These are phyloP conservation scores for Phytopythium kandeliae DNA, from an alignment of 352 stramenopile genomes.

Conservation along the genomic window DNA sequence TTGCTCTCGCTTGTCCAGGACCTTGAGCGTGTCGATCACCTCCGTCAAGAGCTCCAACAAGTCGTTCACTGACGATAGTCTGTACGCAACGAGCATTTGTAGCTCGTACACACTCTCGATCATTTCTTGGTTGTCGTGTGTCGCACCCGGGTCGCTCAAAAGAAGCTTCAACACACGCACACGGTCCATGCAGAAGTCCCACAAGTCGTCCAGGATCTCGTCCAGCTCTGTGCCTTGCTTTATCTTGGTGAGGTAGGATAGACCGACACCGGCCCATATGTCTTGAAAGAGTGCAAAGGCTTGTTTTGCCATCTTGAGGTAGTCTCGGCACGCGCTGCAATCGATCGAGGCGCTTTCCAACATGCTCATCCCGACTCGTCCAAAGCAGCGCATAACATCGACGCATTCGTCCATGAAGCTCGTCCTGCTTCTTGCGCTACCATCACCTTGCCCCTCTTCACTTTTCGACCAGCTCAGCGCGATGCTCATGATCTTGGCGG, in stretches of 20 bases:
- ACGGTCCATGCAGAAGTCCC: conserved; percentile 68
- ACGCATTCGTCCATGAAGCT: conserved; percentile 57
- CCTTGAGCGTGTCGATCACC: conserved; percentile 44
- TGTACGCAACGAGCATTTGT: conserved; percentile 70
- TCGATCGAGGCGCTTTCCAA: conserved; percentile 50
- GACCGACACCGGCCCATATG: conserved; percentile 61
- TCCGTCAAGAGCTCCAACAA: conserved; percentile 46
- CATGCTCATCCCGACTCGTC: conserved; percentile 54
- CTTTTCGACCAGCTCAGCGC: conserved; percentile 33
- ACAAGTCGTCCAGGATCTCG: conserved; percentile 72
- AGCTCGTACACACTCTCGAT: conserved; percentile 58
- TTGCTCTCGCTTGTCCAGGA: conserved; percentile 23
- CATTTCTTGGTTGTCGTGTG: conserved; percentile 19
- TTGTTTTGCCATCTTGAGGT: conserved; percentile 50
- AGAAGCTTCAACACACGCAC: conserved; percentile 47
- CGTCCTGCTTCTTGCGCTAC: conserved; percentile 8
- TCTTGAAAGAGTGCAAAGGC: conserved; percentile 34
- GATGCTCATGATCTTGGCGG: conserved; percentile 58
- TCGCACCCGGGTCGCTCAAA: conserved; percentile 5
- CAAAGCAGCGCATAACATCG: conserved; percentile 69
- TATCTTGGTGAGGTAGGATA: conserved; percentile 58
- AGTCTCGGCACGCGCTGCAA: conserved; percentile 38
- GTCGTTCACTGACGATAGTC: conserved; percentile 25
- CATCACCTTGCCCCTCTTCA: conserved; percentile 1
- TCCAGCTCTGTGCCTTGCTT: conserved; percentile 64